Base-by-base conservation (phyloP, 495 filamentous ascomycete genomes). In the Pyrenula massariospora region DNA sequence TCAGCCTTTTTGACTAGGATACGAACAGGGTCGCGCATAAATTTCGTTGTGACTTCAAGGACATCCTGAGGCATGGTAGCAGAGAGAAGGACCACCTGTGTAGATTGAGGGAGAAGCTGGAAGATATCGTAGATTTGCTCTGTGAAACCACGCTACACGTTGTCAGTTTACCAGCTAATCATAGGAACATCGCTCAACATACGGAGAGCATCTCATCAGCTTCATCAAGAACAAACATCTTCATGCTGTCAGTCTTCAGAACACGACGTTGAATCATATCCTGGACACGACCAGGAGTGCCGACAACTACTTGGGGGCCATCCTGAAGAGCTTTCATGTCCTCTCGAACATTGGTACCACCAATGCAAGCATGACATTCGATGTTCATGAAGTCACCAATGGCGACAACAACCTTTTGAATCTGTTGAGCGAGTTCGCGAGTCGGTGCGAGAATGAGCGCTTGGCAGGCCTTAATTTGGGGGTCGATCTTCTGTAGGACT, bases 101-200 rank as follows among this genome's bases (percentile, higher is more conserved):
- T 99, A 22, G 89, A 87, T 48, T 89, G 94, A 0, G 93, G 93
- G 2, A 99, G 85, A 60, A 95, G 92, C 60, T 91, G 91, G 77
- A 95, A 99, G 52, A 99, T 90, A 65, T 99, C 93, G 77, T 99
- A 97, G 71, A 99, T 99, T 72, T 99, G 93, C 76, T 99, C 93
- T 57, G 89, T 84, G 80, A 99, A 99, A 63, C 93, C 93, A 51
- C 89, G 88, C 72, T 96, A 88, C 36, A 91, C 5, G 8, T 21
- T 52, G 50, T 52, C 50, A 82, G 68, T 22, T 21, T 3, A 25
- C 2, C 20, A 19, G 22, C 48, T 23, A 21, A 24, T 59, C 20
- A 24, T 42, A 3, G 12, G 58, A 61, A 19, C 12, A 51, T 48
- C 3, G 0, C 23, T 49, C 3, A 24, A 60, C 62, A 48, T 48